Evolutionary conservation across 2,329 filamentous ascomycete genomes (phyloP), one percentile per base, ranked within the genome.

Genomic region (Xylaria sp.): DNA sequence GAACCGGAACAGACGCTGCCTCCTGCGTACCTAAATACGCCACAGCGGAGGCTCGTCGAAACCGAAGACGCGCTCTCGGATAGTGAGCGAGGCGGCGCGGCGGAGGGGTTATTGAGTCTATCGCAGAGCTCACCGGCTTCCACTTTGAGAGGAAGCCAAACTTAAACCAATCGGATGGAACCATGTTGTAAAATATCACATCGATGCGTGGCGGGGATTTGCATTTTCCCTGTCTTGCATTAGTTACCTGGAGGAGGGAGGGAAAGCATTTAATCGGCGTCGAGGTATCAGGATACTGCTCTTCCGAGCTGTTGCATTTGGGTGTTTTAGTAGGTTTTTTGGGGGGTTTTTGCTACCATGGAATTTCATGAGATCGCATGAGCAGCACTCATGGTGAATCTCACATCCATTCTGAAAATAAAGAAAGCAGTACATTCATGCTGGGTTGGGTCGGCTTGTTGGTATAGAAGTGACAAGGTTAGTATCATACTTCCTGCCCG

Each of bases 91-190:
- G 85, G 83, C 4, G 80, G 83, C 53, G 86, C 86, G 9, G 86
- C 83, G 13, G 85, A 83, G 73, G 87, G 85, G 7, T 74, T 90
- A 72, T 73, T 88, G 69, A 84, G 83, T 68, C 77, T 89, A 31
- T 79, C 81, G 26, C 77, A 78, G 65, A 74, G 76, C 56, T 79
- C 68, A 42, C 70, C 70, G 13, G 64, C 64, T 9, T 67, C 70
- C 15, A 31, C 56, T 6, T 40, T 70, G 23, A 70, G 44, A 67
- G 67, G 56, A 65, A 13, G 17, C 15, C 9, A 15, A 13, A n/a
- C 5, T 15, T 33, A 49, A 28, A 44, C 33, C 6, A 26, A 46
- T 40, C 26, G 28, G 15, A 46, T 51, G 59, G n/a, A 33, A 59
- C 23, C 46, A 48, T 59, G 20, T 54, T 64, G 60, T 68, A 70